phyloP scores from a whole-genome alignment of 2,329 filamentous ascomycete species.

The Epichloe sibirici region DNA sequence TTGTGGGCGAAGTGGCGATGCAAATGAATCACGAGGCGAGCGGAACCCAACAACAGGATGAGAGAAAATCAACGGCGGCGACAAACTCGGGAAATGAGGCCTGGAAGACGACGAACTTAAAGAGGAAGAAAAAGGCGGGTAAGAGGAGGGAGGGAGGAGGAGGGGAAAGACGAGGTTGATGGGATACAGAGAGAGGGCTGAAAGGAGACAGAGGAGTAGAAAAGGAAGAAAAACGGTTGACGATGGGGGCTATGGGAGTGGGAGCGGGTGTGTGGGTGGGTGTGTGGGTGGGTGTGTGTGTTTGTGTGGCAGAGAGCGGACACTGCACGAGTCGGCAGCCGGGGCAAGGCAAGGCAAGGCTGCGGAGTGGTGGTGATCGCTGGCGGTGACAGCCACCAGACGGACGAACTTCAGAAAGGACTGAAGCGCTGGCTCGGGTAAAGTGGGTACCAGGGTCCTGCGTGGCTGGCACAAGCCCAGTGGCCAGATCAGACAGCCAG shows the following conservation, averaged over 20 bases:
- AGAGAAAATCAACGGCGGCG: conserved; percentile 4
- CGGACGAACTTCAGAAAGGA: not conserved
- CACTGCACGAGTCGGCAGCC: not conserved
- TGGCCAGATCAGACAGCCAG: no score
- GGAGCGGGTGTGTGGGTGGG: not conserved
- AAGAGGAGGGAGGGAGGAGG: conserved; percentile 5
- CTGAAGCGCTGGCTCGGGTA: not conserved
- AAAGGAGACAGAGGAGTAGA: conserved; percentile 15
- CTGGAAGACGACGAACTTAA: conserved; percentile 5
- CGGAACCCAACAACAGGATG: not conserved
- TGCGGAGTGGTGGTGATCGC: not conserved
- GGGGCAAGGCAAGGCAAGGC: not conserved
- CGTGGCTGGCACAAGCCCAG: no score
- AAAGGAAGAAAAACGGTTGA: conserved; percentile 12
- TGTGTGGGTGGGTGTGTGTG: not conserved
- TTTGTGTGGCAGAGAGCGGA: not conserved
- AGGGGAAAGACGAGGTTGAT: conserved; percentile 1
- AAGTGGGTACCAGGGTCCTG: no score
- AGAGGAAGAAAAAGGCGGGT: conserved; percentile 11
- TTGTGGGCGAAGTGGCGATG: conserved; percentile 3
- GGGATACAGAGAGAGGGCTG: not conserved
- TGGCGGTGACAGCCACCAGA: not conserved
- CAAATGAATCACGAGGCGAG: not conserved
- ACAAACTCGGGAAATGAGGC: conserved; percentile 16
- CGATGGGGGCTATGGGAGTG: conserved; percentile 9